Percentiles rank a stretch among this genome's conserved stretches.
phyloP scores from a whole-genome alignment of 208 protist genomes.

The Endotrypanum monterogeii region DNA sequence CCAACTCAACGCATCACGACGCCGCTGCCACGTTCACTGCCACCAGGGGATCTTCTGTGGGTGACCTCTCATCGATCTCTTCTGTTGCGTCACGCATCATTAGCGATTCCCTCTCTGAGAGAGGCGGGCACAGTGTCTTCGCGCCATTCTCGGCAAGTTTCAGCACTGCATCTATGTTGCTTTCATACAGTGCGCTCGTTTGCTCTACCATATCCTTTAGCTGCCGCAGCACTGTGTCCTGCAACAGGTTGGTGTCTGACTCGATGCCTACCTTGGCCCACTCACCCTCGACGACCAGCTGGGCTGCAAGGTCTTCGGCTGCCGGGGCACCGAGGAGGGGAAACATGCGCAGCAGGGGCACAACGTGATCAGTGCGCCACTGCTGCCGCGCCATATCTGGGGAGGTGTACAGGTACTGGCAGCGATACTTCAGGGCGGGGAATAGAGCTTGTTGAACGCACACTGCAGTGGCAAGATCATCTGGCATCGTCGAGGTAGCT shows the following conservation, averaged over 20 bases:
- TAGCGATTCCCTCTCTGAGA: slow-evolving; percentile 57
- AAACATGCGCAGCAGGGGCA: slow-evolving; percentile 87
- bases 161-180: slow-evolving; percentile 53
- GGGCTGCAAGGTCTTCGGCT: slow-evolving; percentile 80
- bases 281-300: slow-evolving; percentile 78
- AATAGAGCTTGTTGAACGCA: slow-evolving; percentile 81
- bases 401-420: slow-evolving; percentile 82
- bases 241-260: slow-evolving; percentile 58
- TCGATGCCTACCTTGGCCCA: slow-evolving; percentile 64
- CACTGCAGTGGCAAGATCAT: slow-evolving; percentile 64
- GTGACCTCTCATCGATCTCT: slow-evolving; percentile 8
- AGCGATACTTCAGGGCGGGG: slow-evolving; percentile 78
- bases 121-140: slow-evolving; percentile 51
- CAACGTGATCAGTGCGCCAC: slow-evolving; percentile 76
- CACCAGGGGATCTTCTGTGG: background rate
- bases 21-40: background rate
- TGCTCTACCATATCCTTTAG: slow-evolving; percentile 68
- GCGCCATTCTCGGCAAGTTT: slow-evolving; percentile 73
- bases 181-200: slow-evolving; percentile 58
- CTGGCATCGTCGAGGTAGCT: slow-evolving; percentile 58
- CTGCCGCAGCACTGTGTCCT: slow-evolving; percentile 58
- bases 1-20: background rate
- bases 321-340: slow-evolving; percentile 62
- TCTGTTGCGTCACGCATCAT: slow-evolving; percentile 16
- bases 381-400: slow-evolving; percentile 78